Evolutionary conservation across 495 filamentous ascomycete species (phyloP), one percentile per base, ranked within the genome.

Genomic region (Extremus antarcticus): DNA sequence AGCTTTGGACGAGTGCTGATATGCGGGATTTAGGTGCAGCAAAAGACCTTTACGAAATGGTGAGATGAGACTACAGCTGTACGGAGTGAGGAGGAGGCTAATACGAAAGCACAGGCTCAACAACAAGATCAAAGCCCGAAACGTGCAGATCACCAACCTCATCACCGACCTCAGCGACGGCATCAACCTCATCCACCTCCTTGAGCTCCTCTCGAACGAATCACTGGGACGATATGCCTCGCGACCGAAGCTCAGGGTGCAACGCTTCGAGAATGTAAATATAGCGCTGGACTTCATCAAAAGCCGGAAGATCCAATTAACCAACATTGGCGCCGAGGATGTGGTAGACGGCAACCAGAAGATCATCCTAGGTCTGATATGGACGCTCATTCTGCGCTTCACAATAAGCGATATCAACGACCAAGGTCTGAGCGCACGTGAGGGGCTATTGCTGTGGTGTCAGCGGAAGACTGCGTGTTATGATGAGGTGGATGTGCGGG

Each of bases 31-130:
- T 25, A 49, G 59, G 43, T 95, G 65, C 91, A 97, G 74, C 86
- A 96, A 70, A 98, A 97, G 79, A 98, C 92, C n/a, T 97, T 97
- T 69, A 94, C 90, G 19, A 97, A 97, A 83, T 97, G 92, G 88
- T 89, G 65, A 51, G 77, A 66, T 43, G 47, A 25, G 43, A 50
- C 39, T 38, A 53, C 50, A 52, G 50, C 24, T 9, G 25, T 10
- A 25, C 2, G n/a, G 24, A 50, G 56, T 55, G 57, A 55, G 47
- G 54, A 48, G 16, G 38, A 39, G 21, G 32, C 24, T 10, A 17
- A 35, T 21, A 48, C 22, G 55, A 20, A 24, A 19, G 45, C 56
- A 22, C 65, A 92, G 88, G 92, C 81, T 98, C 51, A 98, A 98
- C 69, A 90, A 87, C 56, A 97, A 97, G 75, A 70, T 97, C 59